A percentile compares a stretch with the other conserved stretches of the same genome.
Conservation (phyloP, 2,329 filamentous ascomycete genomes). For the Cladophialophora carrionii region DNA sequence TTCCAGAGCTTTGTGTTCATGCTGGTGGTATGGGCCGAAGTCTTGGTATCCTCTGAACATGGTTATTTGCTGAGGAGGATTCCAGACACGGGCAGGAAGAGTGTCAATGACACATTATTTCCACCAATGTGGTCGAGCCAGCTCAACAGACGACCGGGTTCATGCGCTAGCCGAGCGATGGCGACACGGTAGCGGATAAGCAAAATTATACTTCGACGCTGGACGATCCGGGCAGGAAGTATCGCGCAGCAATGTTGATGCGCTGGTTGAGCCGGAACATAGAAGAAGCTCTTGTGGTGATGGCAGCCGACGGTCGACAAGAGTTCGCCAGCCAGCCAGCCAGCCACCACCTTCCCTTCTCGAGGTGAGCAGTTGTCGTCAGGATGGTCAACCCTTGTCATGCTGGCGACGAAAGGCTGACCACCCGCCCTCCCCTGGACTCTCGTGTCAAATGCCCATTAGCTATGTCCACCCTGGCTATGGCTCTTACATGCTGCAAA, state of each 20-base stretch:
- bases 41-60: not conserved
- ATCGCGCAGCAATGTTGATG: conserved; percentile 2
- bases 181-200: conserved; percentile 7
- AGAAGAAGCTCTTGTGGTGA: not conserved
- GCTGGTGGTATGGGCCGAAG: not conserved
- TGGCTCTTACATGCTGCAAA: conserved; percentile 18
- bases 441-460: conserved; percentile 23
- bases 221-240: not conserved
- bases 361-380: conserved; percentile 2
- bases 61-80: conserved; percentile 4
- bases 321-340: not conserved
- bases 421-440: conserved; percentile 3
- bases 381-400: conserved; percentile 5
- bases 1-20: not conserved
- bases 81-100: conserved; percentile 2
- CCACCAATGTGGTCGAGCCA: conserved; percentile 27
- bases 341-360: not conserved
- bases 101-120: not conserved
- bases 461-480: conserved; percentile 21
- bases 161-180: conserved; percentile 11
- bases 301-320: conserved; percentile 8
- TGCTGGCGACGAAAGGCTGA: conserved; percentile 11
- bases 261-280: conserved; percentile 6
- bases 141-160: conserved; percentile 20
- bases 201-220: conserved; percentile 5